Conservation (phyloP, 169 alveolate species). For the Pseudocohnilembus persalinus region DNA sequence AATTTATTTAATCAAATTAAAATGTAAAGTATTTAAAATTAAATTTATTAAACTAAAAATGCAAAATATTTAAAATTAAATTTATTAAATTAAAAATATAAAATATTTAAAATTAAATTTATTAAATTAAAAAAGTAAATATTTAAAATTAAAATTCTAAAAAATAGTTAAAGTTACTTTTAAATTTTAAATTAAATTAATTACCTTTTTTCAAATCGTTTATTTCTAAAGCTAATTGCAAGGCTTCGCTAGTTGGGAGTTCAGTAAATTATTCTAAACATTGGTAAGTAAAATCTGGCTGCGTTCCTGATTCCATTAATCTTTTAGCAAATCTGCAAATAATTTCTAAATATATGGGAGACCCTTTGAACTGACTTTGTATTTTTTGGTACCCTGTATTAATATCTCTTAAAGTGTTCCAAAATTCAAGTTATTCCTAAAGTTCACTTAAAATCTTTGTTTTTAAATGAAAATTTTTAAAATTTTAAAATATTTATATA, state of each 20-base stretch:
- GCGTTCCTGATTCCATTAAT: conserved; percentile 46
- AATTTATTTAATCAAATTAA: no score
- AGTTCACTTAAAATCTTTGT: conserved; percentile 23
- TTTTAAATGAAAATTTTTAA: no score
- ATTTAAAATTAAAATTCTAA: no score
- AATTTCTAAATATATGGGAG: conserved; percentile 59
- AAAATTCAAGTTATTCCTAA: conserved; percentile 39
- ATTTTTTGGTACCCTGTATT: conserved; percentile 25
- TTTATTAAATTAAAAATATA: no score
- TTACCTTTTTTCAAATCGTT: not conserved
- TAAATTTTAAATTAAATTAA: no score
- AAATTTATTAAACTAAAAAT: no score
- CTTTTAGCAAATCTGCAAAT: conserved; percentile 56
- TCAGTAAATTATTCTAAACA: not conserved
- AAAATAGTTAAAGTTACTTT: no score
- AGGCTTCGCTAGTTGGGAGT: not conserved
- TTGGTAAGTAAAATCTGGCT: not conserved
- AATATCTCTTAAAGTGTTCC: conserved; percentile 58
- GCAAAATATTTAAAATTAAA: no score
- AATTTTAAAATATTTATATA: no score
- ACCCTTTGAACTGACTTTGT: conserved; percentile 17
- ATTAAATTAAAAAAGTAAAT: no score
- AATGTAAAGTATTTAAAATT: no score
- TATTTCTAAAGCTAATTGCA: conserved; percentile 22
- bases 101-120: no score